Conservation (phyloP, 2,329 filamentous ascomycete genomes). For the Plectosphaerella plurivora region DNA sequence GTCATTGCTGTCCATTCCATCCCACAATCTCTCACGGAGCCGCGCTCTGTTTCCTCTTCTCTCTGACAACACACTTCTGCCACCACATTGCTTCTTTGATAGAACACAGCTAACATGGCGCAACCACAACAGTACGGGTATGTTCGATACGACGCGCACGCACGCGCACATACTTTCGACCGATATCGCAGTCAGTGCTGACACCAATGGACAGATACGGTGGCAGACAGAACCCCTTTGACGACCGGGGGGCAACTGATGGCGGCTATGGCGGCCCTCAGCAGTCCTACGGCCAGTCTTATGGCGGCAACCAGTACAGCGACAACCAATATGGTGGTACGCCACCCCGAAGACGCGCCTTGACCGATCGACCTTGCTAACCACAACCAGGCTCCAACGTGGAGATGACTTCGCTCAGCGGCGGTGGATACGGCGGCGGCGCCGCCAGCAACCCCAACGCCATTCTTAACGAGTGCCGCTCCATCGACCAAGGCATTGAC, state of each 20-base stretch:
- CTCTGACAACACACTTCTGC: neutral
- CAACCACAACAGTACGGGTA: slow-evolving; percentile 17
- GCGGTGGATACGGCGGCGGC: slow-evolving; percentile 33
- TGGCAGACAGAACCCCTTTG: slow-evolving; percentile 52
- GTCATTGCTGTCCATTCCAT: too few relatives aligned
- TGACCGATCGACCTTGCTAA: slow-evolving; percentile 8
- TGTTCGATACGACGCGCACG: slow-evolving; percentile 15
- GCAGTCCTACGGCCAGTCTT: slow-evolving; percentile 13
- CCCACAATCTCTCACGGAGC: too few relatives aligned
- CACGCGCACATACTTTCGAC: slow-evolving; percentile 6
- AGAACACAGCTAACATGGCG: neutral
- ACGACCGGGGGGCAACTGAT: slow-evolving; percentile 40
- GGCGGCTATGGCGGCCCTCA: slow-evolving; percentile 20
- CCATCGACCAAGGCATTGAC: slow-evolving; percentile 74
- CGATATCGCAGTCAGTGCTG: too few relatives aligned
- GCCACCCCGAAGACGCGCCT: neutral
- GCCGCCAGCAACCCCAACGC: slow-evolving; percentile 62
- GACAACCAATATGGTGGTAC: slow-evolving; percentile 8
- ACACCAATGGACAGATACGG: slow-evolving; percentile 44
- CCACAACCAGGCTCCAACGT: slow-evolving; percentile 43
- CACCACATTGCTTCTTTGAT: neutral
- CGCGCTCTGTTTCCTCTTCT: neutral
- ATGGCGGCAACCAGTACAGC: slow-evolving; percentile 15
- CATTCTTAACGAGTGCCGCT: slow-evolving; percentile 79
- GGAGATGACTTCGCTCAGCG: slow-evolving; percentile 66